Percentiles rank a stretch among this genome's conserved stretches.
These are phyloP conservation scores for Magnusiomyces tetraspermus DNA, from an alignment of 1,139 yeast species.

Conservation along the genomic window DNA sequence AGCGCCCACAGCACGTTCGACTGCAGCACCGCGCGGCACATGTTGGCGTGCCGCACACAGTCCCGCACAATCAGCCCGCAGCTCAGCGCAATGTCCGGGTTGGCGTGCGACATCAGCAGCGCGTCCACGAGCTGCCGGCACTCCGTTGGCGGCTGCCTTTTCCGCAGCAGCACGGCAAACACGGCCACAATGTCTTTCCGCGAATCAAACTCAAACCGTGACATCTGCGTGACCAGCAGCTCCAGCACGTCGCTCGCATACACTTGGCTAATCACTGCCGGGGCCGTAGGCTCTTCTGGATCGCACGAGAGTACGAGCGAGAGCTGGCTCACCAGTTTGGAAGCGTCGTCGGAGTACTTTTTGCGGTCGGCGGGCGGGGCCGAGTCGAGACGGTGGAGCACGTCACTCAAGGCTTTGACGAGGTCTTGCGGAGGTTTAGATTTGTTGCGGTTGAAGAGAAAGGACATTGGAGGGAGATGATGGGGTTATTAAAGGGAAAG, in stretches of 20 bases:
- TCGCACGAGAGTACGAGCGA: slow-evolving; percentile 15
- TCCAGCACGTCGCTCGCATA: slow-evolving; percentile 63
- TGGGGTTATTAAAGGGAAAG: no score
- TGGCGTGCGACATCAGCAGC: slow-evolving; percentile 62
- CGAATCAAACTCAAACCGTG: slow-evolving; percentile 73
- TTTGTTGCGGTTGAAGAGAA: slow-evolving; percentile 70
- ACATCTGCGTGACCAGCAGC: slow-evolving; percentile 54
- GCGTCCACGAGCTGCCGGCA: slow-evolving; percentile 46
- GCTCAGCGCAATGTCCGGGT: slow-evolving; percentile 60
- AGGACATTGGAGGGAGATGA: no score
- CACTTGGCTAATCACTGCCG: no score
- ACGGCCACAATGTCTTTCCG: slow-evolving; percentile 71
- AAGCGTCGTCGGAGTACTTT: slow-evolving; percentile 65
- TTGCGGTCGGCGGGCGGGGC: slow-evolving; percentile 39
- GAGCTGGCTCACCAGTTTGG: slow-evolving; percentile 39
- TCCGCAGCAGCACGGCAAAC: slow-evolving; percentile 65
- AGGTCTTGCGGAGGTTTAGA: slow-evolving; percentile 89
- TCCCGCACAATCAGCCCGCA: slow-evolving; percentile 78
- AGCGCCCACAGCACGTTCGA: slow-evolving; percentile 67
- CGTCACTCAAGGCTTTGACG: slow-evolving; percentile 66
- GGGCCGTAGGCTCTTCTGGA: no score
- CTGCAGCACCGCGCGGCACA: slow-evolving; percentile 49
- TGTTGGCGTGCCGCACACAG: slow-evolving; percentile 68
- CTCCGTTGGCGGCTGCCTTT: slow-evolving; percentile 78
- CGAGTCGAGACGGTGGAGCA: slow-evolving; percentile 52